Base-by-base conservation (phyloP, 2,329 filamentous ascomycete species). In the Exophiala alcalophila region DNA sequence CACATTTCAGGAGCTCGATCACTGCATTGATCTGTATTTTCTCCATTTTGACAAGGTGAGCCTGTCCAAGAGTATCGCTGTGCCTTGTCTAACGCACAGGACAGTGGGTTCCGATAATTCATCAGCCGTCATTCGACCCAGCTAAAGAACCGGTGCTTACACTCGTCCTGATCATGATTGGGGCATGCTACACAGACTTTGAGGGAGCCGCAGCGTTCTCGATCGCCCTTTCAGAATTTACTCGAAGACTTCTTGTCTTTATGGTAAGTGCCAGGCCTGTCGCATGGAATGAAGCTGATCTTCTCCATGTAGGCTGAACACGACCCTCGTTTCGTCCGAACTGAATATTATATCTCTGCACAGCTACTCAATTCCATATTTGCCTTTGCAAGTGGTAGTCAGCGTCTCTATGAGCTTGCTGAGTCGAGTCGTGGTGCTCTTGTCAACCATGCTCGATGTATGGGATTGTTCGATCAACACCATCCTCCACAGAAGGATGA, bases 21-120 rank as follows among this genome's bases (percentile, higher is more conserved):
- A 40, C 27, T 40, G 37, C 32, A 40, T 40, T 29, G 37, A 40
- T 32, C 37, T 40, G 23, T 40, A 40, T 24, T 40, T 40, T 18
- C 26, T 27, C 11, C 37, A 40, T 40, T 40, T 40, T 32, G 37
- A 40, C 37, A 40, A 40, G 37, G 37, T 40, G 24, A 40, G 16
- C 28, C 7, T 23, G 37, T 12, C 10, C 15, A 32, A 32, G 8
- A 30, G 25, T 25, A 32, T 23, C 32, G 26, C 19, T 40, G 14
- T n/a, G n/a, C n/a, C n/a, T 18, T 40, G 19, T 31, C 18, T 15
- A 21, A 40, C 15, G 19, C n/a, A 18, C 23, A 20, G 25, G 24
- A 12, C 32, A 40, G 37, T 40, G 37, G 37, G 26, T 40, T 20
- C 37, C 37, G 37, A 40, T 40, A 40, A 32, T 40, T 25, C 37